Evolutionary conservation across 2,329 filamentous ascomycete genomes (phyloP).

Genomic region (Cladophialophora bantiana): DNA sequence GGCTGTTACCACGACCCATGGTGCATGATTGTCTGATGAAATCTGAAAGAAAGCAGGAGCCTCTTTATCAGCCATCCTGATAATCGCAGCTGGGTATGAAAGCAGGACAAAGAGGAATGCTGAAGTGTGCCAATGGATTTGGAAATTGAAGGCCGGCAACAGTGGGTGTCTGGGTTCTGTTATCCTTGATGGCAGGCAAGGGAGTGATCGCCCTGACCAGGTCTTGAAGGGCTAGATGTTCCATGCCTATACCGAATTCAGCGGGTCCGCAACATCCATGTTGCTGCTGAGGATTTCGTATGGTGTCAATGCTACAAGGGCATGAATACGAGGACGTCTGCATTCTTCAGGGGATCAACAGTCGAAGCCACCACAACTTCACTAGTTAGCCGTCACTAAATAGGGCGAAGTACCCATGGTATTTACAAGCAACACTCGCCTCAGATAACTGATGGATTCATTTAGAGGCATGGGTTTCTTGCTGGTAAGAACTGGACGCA

Average conservation of each 20-base stretch:
- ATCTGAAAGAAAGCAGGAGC: conserved; percentile 7
- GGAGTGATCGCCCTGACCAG: not conserved
- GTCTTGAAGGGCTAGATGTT: not conserved
- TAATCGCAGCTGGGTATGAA: not conserved
- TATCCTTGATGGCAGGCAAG: not conserved
- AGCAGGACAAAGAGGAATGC: not conserved
- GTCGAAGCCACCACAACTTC: not conserved
- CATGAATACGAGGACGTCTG: not conserved
- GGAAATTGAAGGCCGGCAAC: not conserved
- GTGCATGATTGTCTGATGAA: conserved; percentile 19
- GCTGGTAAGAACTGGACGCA: too few relatives aligned
- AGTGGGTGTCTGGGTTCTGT: not conserved
- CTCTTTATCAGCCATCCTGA: not conserved
- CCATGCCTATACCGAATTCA: not conserved
- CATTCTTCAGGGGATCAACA: not conserved
- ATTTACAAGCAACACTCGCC: too few relatives aligned
- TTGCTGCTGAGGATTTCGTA: not conserved
- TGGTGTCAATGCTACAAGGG: not conserved
- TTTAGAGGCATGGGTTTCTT: too few relatives aligned
- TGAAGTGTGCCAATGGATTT: not conserved
- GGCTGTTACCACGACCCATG: conserved; percentile 5
- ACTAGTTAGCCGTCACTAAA: not conserved
- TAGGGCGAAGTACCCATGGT: too few relatives aligned
- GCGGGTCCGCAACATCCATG: not conserved
- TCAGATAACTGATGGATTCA: too few relatives aligned